These are phyloP conservation scores for Gyromitra esculenta DNA, from an alignment of 2,329 filamentous ascomycete genomes.

Conservation along the genomic window DNA sequence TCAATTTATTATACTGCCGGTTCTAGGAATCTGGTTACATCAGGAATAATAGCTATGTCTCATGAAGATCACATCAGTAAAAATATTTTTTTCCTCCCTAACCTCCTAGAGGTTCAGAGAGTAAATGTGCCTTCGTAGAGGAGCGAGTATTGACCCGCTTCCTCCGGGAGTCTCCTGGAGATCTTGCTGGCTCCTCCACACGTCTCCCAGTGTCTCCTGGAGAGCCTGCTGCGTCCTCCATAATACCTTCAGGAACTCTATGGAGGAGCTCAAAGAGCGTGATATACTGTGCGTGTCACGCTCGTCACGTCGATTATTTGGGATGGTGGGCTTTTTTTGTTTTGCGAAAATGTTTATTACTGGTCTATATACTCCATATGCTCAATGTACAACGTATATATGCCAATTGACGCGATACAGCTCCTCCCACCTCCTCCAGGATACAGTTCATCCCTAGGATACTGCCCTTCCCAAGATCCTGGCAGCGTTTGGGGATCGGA, in stretches of 20 bases:
- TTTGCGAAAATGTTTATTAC: not conserved
- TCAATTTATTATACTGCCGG: no score
- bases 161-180: not conserved
- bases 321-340: not conserved
- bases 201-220: not conserved
- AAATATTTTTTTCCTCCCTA: no score
- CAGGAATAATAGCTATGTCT: no score
- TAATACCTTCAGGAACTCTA: not conserved
- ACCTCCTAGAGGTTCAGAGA: no score
- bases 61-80: no score
- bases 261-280: not conserved
- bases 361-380: not conserved
- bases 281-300: not conserved
- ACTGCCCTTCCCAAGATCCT: not conserved
- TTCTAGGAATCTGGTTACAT: no score
- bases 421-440: not conserved
- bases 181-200: not conserved
- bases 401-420: not conserved
- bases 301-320: not conserved
- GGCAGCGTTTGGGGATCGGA: not conserved
- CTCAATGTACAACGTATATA: not conserved
- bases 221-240: not conserved
- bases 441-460: not conserved
- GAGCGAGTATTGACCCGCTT: not conserved
- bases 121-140: no score